A percentile compares a stretch with the other conserved stretches of the same genome.
These are phyloP conservation scores for Ophiostoma ulmi DNA, from an alignment of 2,329 filamentous ascomycete species.

Conservation along the genomic window DNA sequence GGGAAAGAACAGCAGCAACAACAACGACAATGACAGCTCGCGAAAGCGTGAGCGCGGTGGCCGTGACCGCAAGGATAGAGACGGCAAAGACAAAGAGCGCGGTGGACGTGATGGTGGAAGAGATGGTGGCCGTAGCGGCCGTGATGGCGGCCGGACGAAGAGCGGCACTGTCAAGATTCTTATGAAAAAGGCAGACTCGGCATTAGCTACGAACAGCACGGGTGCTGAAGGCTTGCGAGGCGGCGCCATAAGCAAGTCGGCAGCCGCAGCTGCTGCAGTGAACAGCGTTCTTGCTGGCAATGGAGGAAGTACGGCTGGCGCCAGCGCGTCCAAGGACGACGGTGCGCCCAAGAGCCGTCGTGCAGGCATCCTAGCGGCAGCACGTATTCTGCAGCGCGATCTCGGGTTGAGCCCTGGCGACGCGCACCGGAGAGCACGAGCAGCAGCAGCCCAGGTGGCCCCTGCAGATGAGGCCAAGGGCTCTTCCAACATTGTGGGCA, in stretches of 20 bases:
- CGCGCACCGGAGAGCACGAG: slow-evolving; percentile 54
- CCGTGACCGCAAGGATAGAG: background rate
- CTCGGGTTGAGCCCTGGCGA: slow-evolving; percentile 59
- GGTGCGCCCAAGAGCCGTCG: slow-evolving; percentile 51
- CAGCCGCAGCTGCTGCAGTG: slow-evolving; percentile 50
- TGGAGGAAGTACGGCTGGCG: slow-evolving; percentile 46
- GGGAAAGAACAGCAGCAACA: slow-evolving; percentile 45
- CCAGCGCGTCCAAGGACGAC: slow-evolving; percentile 32
- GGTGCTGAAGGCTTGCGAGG: background rate
- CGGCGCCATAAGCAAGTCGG: slow-evolving; percentile 32
- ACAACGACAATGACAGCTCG: slow-evolving; percentile 26
- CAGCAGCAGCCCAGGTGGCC: slow-evolving; percentile 16
- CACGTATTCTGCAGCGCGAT: slow-evolving; percentile 61
- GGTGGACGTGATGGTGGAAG: slow-evolving; percentile 28
- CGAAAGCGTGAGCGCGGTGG: slow-evolving; percentile 5
- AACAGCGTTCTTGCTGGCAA: slow-evolving; percentile 31
- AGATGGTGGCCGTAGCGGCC: slow-evolving; percentile 39
- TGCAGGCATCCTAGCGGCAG: slow-evolving; percentile 58
- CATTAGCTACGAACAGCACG: slow-evolving; percentile 46
- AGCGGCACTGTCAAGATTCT: slow-evolving; percentile 61
- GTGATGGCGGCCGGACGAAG: slow-evolving; percentile 37
- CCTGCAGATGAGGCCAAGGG: slow-evolving; percentile 39
- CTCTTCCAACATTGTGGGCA: background rate
- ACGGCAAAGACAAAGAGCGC: slow-evolving; percentile 53
- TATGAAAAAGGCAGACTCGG: slow-evolving; percentile 53